These are phyloP conservation scores for Trebouxia sp. DNA, from an alignment of 139 green algal genomes.

Conservation along the genomic window DNA sequence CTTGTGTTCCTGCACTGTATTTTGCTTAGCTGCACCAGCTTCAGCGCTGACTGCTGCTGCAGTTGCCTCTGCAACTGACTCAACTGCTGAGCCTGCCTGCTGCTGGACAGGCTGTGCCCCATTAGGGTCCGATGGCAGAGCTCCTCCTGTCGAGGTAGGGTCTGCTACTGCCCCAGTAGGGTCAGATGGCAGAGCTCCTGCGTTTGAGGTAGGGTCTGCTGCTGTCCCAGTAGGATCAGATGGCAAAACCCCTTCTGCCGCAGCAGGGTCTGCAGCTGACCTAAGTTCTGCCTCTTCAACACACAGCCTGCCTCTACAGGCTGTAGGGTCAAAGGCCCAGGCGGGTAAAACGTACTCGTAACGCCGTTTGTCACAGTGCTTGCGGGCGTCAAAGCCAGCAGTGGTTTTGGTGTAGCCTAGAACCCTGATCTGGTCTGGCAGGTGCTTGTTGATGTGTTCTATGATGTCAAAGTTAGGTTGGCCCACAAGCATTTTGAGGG, in stretches of 20 bases:
- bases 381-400: constrained; percentile 87
- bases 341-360: constrained; percentile 97
- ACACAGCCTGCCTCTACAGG: background rate
- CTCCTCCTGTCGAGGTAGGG: background rate
- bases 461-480: constrained; percentile 49
- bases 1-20: too few species aligned
- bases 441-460: constrained; percentile 76
- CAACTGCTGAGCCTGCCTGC: constrained; percentile 8
- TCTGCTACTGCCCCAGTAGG: too few species aligned
- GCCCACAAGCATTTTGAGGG: constrained; percentile 50
- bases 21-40: constrained; percentile 25
- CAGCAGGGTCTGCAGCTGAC: background rate
- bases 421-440: constrained; percentile 73
- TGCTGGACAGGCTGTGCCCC: background rate
- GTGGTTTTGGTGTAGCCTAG: constrained; percentile 82
- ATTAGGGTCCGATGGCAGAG: too few species aligned
- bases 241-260: background rate
- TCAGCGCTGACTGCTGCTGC: background rate
- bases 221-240: background rate
- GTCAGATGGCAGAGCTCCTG: too few species aligned
- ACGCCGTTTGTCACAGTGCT: constrained; percentile 65
- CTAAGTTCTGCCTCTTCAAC: constrained; percentile 4
- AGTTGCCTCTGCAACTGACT: background rate
- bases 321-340: constrained; percentile 76
- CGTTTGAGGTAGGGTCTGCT: background rate